Evolutionary conservation across 371 early-diverging fungal genomes (phyloP).

Genomic region (Vittaforma corneae): DNA sequence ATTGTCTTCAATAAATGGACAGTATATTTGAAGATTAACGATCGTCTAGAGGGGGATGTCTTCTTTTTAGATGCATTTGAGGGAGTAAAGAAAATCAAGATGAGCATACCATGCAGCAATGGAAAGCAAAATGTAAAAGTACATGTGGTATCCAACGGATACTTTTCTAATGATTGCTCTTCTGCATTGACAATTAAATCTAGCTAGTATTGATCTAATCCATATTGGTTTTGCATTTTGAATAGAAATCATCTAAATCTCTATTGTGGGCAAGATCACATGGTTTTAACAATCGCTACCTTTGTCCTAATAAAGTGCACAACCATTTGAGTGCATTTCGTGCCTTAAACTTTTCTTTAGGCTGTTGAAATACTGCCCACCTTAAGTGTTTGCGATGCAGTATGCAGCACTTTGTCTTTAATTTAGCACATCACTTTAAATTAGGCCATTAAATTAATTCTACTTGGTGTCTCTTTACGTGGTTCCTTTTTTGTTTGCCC

Average conservation of each 20-base stretch:
- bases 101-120: neutral
- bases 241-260: neutral
- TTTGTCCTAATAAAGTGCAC: too few species aligned
- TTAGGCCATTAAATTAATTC: too few species aligned
- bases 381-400: too few species aligned
- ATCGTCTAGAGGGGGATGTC: neutral
- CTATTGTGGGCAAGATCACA: too few species aligned
- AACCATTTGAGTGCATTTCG: too few species aligned
- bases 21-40: neutral
- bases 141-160: neutral
- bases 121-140: neutral
- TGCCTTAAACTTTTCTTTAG: too few species aligned
- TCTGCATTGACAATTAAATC: neutral
- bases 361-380: too few species aligned
- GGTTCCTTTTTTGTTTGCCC: too few species aligned
- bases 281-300: too few species aligned
- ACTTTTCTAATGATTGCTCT: constrained; percentile 9
- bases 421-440: too few species aligned
- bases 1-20: neutral
- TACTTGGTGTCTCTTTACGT: too few species aligned
- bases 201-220: neutral
- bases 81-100: neutral
- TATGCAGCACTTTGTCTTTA: too few species aligned
- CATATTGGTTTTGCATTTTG: neutral
- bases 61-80: neutral